Base-by-base conservation (phyloP, 805 yeast genomes). In the Ogataea dorogensis region DNA sequence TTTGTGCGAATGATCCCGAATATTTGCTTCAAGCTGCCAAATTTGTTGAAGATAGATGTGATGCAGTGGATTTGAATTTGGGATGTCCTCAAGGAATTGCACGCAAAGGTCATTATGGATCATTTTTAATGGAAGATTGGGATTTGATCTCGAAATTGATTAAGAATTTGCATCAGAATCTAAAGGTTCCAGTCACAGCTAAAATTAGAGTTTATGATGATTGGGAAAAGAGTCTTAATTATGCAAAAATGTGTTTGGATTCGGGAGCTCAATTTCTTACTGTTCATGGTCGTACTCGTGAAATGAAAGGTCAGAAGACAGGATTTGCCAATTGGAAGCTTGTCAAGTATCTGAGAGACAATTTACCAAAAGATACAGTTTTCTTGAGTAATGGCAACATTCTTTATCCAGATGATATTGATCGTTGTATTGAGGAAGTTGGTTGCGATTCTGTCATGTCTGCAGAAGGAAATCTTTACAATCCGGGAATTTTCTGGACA, bases 1-100 rank as follows among this genome's bases (percentile, higher is more conserved):
- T 93, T 54, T 93, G 98, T 60, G 98, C 97, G 5, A 93, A 93
- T 59, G 95, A 93, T 50, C 91, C 97, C 0, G 94, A 87, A 5
- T 79, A 77, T 49, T 66, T 93, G 17, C 63, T 93, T 10, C 59
- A 70, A 28, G 98, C 98, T 3, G 98, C 98, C 1, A 71, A 74
- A 49, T 66, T 69, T 16, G 94, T 93, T 2, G 86, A 80, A 39
- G 85, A 81, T 33, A 70, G 76, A 43, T 91, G 98, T 61, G 98
- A 91, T 64, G 98, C 97, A 0, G 94, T 93, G 17, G 98, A 93
- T 62, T 71, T 93, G 48, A 93, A 93, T 54, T 68, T 93, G 40
- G 99, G 99, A 0, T 93, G 99, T 61, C 99, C 99, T 0, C 99
- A 93, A 61, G 96, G 96, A 1, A 93, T 93, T 43, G 99, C 99